Evolutionary conservation across 306 rosid species (phyloP).

Genomic region (Lupinus albus): DNA sequence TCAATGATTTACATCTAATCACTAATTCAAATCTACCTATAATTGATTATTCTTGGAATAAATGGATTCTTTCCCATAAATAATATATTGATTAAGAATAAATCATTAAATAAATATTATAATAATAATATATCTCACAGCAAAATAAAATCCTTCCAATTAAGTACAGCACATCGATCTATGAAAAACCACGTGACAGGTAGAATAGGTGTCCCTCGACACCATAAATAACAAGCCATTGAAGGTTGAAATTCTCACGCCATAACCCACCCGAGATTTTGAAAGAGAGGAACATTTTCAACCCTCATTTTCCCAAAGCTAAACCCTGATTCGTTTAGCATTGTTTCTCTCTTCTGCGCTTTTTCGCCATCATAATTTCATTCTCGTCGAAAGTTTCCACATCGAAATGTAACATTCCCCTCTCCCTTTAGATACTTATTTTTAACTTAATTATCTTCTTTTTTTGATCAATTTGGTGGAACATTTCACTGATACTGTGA

Average conservation of each 20-base stretch:
- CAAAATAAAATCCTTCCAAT: too few species aligned
- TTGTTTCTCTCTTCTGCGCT: slow-evolving; percentile 42
- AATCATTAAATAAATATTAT: too few species aligned
- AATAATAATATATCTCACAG: too few species aligned
- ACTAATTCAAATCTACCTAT: too few species aligned
- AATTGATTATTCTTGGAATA: too few species aligned
- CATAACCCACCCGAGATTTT: not conserved
- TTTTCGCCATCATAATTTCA: not conserved
- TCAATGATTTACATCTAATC: too few species aligned
- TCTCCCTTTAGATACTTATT: too few species aligned
- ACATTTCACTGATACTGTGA: not conserved
- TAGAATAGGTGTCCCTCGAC: slow-evolving; percentile 7
- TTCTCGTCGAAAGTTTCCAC: slow-evolving; percentile 18
- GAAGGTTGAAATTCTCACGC: not conserved
- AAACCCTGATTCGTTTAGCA: slow-evolving; percentile 45
- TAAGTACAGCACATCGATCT: too few species aligned
- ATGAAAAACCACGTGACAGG: slow-evolving; percentile 33
- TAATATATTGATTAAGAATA: too few species aligned
- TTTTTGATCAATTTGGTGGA: not conserved
- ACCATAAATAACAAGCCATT: slow-evolving; percentile 37
- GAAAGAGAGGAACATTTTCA: slow-evolving; percentile 32
- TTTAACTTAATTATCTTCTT: too few species aligned
- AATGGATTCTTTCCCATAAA: too few species aligned
- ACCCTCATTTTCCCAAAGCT: slow-evolving; percentile 44
- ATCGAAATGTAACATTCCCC: slow-evolving; percentile 46